phyloP scores from a whole-genome alignment of 768 basidiomycete genomes.

The Asterophora lycoperdoides region DNA sequence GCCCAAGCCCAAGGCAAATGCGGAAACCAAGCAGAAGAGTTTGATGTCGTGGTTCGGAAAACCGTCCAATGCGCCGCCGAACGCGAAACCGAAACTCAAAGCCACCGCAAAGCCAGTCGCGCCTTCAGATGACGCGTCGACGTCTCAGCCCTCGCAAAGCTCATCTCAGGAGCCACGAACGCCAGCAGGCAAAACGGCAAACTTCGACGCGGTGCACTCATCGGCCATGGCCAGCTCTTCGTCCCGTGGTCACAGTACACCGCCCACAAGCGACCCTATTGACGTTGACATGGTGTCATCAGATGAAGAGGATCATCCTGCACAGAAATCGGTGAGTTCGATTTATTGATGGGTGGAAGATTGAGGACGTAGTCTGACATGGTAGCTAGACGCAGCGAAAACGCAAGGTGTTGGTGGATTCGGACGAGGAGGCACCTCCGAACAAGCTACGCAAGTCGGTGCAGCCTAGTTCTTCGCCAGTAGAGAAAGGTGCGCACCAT shows the following conservation, averaged over 20 bases:
- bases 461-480: slow-evolving; percentile 36
- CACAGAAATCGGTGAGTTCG: slow-evolving; percentile 14
- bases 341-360: neutral
- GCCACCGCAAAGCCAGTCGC: slow-evolving; percentile 14
- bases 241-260: slow-evolving; percentile 53
- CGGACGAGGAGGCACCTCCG: slow-evolving; percentile 48
- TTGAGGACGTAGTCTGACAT: neutral
- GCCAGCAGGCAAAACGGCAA: slow-evolving; percentile 33
- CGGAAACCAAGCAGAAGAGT: slow-evolving; percentile 62
- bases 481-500: slow-evolving; percentile 27
- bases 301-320: slow-evolving; percentile 38
- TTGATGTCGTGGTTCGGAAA: slow-evolving; percentile 65
- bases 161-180: slow-evolving; percentile 35
- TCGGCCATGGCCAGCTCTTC: slow-evolving; percentile 41
- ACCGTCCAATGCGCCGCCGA: slow-evolving; percentile 21
- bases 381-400: slow-evolving; percentile 41
- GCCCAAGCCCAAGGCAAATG: slow-evolving; percentile 37
- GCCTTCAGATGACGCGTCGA: slow-evolving; percentile 29
- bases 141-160: slow-evolving; percentile 11
- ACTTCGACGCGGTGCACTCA: slow-evolving; percentile 29
- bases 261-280: slow-evolving; percentile 74
- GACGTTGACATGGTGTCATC: slow-evolving; percentile 70
- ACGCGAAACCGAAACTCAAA: slow-evolving; percentile 16
- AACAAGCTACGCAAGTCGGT: slow-evolving; percentile 21
- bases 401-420: slow-evolving; percentile 69